phyloP scores from a whole-genome alignment of 805 yeast species.

The Metschnikowia koreensis region DNA sequence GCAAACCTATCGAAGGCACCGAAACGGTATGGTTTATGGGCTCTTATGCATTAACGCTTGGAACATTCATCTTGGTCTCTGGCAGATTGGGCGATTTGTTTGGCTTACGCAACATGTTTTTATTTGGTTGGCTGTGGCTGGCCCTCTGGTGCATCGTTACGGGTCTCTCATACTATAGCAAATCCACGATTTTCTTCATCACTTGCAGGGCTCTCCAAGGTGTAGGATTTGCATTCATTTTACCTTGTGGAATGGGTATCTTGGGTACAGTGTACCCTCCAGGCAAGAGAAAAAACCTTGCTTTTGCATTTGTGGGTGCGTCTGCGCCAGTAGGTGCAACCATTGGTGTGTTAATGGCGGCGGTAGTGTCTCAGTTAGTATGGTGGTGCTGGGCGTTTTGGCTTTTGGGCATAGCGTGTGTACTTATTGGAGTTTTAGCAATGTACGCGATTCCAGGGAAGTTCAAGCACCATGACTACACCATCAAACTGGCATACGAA shows the following conservation, averaged over 20 bases:
- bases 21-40: conserved; percentile 58
- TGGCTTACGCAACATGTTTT: conserved; percentile 56
- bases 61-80: conserved; percentile 65
- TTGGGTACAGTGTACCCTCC: conserved; percentile 42
- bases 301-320: conserved; percentile 56
- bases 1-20: conserved; percentile 5
- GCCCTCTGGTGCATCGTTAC: conserved; percentile 57
- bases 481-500: conserved; percentile 12
- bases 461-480: conserved; percentile 15
- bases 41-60: conserved; percentile 66
- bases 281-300: conserved; percentile 51
- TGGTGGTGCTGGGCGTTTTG: conserved; percentile 67
- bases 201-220: conserved; percentile 64
- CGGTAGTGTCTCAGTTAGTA: conserved; percentile 42
- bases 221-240: conserved; percentile 55
- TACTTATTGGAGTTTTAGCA: conserved; percentile 30
- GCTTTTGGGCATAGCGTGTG: conserved; percentile 42
- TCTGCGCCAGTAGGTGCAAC: conserved; percentile 64
- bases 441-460: conserved; percentile 38
- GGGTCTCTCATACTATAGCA: conserved; percentile 55
- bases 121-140: conserved; percentile 56
- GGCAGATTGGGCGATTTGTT: conserved; percentile 73
- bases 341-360: conserved; percentile 52
- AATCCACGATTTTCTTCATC: conserved; percentile 48
- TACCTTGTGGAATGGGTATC: conserved; percentile 63